These are phyloP conservation scores for Lasiodiplodia sp. DNA, from an alignment of 2,329 filamentous ascomycete species.

Conservation along the genomic window DNA sequence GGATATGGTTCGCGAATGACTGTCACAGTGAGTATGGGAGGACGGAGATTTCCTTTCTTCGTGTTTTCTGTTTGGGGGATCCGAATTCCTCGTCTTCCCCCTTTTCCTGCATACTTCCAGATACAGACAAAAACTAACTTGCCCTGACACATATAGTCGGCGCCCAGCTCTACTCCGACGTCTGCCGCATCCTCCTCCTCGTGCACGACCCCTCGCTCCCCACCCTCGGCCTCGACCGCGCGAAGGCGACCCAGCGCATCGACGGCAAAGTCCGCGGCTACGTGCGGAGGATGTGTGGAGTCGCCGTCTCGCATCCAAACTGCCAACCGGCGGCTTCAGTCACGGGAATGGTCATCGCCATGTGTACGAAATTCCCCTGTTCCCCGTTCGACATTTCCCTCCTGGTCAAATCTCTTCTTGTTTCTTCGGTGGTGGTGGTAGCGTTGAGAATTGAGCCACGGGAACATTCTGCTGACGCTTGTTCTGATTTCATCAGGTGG, in stretches of 20 bases:
- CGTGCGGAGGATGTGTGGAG: slow-evolving; percentile 11
- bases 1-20: slow-evolving; percentile 16
- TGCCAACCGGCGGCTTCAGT: not conserved
- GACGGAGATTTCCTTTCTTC: not conserved
- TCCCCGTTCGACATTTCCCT: too few species aligned
- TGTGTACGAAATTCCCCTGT: not conserved
- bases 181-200: slow-evolving; percentile 10
- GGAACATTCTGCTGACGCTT: not conserved
- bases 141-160: not conserved
- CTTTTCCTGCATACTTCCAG: too few species aligned
- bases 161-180: slow-evolving; percentile 15
- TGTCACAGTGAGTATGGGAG: slow-evolving; percentile 1
- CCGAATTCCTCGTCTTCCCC: too few species aligned
- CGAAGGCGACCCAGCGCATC: not conserved
- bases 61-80: not conserved
- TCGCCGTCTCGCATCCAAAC: not conserved
- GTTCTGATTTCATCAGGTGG: slow-evolving; percentile 36
- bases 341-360: slow-evolving; percentile 15
- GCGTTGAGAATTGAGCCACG: too few species aligned
- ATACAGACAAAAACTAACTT: too few species aligned
- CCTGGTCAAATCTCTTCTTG: too few species aligned
- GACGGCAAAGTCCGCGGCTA: not conserved
- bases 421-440: not conserved
- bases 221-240: slow-evolving; percentile 2
- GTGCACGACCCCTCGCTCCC: slow-evolving; percentile 2